Percentiles rank a stretch among this genome's conserved stretches.
Evolutionary conservation across 2,329 filamentous ascomycete genomes (phyloP).

Genomic region (Apiospora malaysiana): DNA sequence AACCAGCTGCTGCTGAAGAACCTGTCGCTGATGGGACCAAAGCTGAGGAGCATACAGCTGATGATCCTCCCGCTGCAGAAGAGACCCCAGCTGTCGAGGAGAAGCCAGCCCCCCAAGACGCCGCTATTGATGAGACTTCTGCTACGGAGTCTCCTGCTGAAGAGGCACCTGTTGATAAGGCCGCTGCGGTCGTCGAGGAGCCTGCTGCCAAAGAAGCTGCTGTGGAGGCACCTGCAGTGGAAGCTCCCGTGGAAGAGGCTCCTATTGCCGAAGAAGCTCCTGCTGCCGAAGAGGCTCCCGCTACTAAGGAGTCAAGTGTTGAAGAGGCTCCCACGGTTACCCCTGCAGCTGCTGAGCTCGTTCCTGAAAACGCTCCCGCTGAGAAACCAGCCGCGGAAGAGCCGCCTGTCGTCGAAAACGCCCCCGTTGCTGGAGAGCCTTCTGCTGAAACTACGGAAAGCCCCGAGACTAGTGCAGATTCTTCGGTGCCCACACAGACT

Average conservation of each 20-base stretch:
- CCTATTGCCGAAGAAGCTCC: slow-evolving; percentile 17
- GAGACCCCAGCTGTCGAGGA: background rate
- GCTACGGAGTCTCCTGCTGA: background rate
- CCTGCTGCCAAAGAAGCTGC: background rate
- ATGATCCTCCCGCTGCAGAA: slow-evolving; percentile 23
- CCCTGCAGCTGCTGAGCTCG: slow-evolving; percentile 11
- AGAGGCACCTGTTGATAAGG: background rate
- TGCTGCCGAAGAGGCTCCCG: slow-evolving; percentile 19
- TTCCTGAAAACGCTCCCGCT: background rate
- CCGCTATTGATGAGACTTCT: background rate
- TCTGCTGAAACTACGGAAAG: slow-evolving; percentile 15
- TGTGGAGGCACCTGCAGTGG: slow-evolving; percentile 14
- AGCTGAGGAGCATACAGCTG: slow-evolving; percentile 14
- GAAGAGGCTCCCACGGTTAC: slow-evolving; percentile 18
- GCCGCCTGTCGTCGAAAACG: background rate
- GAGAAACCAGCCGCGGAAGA: background rate
- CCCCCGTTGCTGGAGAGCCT: slow-evolving; percentile 20
- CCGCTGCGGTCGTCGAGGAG: slow-evolving; percentile 20
- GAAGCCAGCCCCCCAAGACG: background rate
- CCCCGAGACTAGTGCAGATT: background rate
- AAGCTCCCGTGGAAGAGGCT: slow-evolving; percentile 20
- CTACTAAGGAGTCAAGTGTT: background rate
- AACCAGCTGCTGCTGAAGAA: slow-evolving; percentile 4
- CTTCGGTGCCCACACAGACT: background rate
- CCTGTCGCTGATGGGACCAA: background rate